Conservation (phyloP, 2,329 filamentous ascomycete genomes). For the Penicillium sp. region DNA sequence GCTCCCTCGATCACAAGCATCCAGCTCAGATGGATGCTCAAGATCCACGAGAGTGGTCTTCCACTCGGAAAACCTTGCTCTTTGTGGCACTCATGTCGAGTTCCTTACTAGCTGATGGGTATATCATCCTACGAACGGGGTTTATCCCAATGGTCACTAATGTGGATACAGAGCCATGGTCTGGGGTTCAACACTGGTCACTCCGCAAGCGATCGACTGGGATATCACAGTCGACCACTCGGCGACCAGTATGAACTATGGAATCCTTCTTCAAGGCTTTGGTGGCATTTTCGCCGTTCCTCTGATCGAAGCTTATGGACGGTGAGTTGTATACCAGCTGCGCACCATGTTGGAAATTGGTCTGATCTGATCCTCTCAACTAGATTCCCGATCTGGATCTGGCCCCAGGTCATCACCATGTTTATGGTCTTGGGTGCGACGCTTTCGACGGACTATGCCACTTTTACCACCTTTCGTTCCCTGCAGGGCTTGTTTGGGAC, state of each 20-base stretch:
- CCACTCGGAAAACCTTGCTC: conserved; percentile 31
- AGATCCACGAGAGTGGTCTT: conserved; percentile 32
- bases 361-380: neutral
- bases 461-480: conserved; percentile 42
- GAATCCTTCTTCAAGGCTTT: conserved; percentile 40
- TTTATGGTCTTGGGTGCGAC: conserved; percentile 43
- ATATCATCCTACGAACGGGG: neutral
- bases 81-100: conserved; percentile 38
- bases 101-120: conserved; percentile 39
- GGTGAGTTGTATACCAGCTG: conserved; percentile 24
- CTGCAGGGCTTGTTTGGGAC: conserved; percentile 42
- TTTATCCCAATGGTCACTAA: neutral
- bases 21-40: conserved; percentile 12
- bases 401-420: conserved; percentile 41
- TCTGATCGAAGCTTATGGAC: conserved; percentile 42
- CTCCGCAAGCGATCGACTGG: conserved; percentile 41
- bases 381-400: conserved; percentile 45
- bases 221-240: conserved; percentile 32
- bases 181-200: conserved; percentile 43
- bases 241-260: conserved; percentile 42
- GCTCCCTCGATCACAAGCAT: conserved; percentile 8
- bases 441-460: conserved; percentile 39
- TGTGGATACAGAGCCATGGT: conserved; percentile 36
- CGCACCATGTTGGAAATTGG: neutral
- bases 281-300: conserved; percentile 42